Percentiles rank a stretch among this genome's conserved stretches.
phyloP scores from a whole-genome alignment of 345 rosid genomes.

The Camelina neglecta region DNA sequence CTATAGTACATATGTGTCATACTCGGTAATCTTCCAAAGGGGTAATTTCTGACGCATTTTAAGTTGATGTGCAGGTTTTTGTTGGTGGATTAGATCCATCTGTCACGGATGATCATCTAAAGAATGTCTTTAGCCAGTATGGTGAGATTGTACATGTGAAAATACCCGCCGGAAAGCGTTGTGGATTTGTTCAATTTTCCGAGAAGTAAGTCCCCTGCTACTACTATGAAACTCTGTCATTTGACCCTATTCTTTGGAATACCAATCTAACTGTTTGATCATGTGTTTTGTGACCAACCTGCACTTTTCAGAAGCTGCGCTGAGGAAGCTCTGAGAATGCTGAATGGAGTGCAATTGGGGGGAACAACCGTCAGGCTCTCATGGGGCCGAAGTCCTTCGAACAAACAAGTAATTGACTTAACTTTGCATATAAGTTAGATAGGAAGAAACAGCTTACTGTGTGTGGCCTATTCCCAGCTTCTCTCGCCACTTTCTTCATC shows the following conservation, averaged over 20 bases:
- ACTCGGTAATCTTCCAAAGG: neutral
- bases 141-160: constrained; percentile 86
- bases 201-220: constrained; percentile 58
- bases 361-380: constrained; percentile 89
- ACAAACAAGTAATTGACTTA: constrained; percentile 66
- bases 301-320: constrained; percentile 68
- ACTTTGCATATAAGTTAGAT: neutral
- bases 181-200: constrained; percentile 90
- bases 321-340: constrained; percentile 70
- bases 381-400: constrained; percentile 92
- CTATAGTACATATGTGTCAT: constrained; percentile 20
- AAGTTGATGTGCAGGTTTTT: constrained; percentile 62
- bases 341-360: constrained; percentile 73
- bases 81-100: constrained; percentile 84
- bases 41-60: constrained; percentile 15
- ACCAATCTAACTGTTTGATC: neutral
- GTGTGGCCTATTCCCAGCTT: neutral
- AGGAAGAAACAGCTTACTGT: neutral
- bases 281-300: constrained; percentile 10
- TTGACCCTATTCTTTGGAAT: neutral
- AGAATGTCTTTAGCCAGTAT: constrained; percentile 73
- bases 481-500: neutral
- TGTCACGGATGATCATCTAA: constrained; percentile 75
- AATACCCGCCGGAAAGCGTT: constrained; percentile 79
- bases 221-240: neutral